Evolutionary conservation across 2,329 filamentous ascomycete species (phyloP).

Genomic region (Leptoxyphium fumago): DNA sequence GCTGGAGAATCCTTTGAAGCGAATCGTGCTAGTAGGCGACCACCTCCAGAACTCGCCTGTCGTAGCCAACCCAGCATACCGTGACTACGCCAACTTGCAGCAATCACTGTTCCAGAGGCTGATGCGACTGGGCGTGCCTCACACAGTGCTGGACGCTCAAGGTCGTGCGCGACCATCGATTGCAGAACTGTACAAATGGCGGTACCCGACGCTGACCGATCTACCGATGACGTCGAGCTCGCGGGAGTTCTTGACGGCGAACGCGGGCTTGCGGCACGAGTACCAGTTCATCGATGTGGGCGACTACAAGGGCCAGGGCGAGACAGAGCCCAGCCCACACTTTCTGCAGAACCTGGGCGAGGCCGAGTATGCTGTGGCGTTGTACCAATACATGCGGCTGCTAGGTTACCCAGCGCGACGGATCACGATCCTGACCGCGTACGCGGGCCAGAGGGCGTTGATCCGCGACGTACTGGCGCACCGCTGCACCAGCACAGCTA

Average conservation of each 20-base stretch:
- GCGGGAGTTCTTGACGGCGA: conserved; percentile 63
- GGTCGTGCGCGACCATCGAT: conserved; percentile 79
- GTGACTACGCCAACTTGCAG: conserved; percentile 88
- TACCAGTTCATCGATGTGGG: conserved; percentile 95
- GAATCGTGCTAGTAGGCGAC: conserved; percentile 85
- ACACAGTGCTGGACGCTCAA: conserved; percentile 81
- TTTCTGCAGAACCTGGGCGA: conserved; percentile 95
- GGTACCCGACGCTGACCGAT: conserved; percentile 68
- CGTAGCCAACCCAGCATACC: conserved; percentile 85
- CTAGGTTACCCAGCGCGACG: conserved; percentile 74
- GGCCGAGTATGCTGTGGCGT: conserved; percentile 88
- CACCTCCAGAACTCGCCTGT: conserved; percentile 95
- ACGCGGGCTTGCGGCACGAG: conserved; percentile 83
- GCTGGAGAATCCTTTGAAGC: conserved; percentile 61
- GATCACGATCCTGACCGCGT: conserved; percentile 84
- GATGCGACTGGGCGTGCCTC: conserved; percentile 81
- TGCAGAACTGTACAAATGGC: conserved; percentile 83
- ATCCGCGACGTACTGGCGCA: conserved; percentile 76
- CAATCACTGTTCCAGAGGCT: conserved; percentile 89
- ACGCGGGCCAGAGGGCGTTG: conserved; percentile 79
- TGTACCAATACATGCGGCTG: conserved; percentile 95
- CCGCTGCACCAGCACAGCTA: conserved; percentile 62
- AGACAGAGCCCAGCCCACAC: conserved; percentile 79
- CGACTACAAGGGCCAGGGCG: conserved; percentile 81
- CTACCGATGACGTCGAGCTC: conserved; percentile 56